Conservation (phyloP, 495 filamentous ascomycete genomes). For the Penicillium psychrofluorescens region DNA sequence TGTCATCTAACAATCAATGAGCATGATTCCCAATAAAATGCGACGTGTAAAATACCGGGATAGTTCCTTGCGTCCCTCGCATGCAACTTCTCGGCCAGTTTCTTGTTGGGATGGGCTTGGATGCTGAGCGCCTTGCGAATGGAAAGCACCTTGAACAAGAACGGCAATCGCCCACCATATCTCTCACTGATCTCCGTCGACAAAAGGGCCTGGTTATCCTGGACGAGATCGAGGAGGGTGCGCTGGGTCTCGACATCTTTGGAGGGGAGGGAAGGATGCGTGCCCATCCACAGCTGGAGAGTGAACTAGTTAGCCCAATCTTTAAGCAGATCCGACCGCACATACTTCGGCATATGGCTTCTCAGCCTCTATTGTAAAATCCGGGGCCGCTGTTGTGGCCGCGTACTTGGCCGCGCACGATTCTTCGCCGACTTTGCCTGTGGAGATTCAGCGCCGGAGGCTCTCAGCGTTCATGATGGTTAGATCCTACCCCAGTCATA, state of each 20-base stretch:
- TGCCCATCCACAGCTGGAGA: slow-evolving; percentile 93
- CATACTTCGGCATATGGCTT: slow-evolving; percentile 76
- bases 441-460: slow-evolving; percentile 22
- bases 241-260: slow-evolving; percentile 80
- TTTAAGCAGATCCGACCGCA: too few species aligned
- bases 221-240: slow-evolving; percentile 80
- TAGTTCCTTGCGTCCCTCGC: slow-evolving; percentile 86
- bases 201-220: slow-evolving; percentile 79
- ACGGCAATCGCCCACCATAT: slow-evolving; percentile 78
- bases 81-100: slow-evolving; percentile 85
- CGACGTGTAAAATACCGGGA: slow-evolving; percentile 45
- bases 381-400: slow-evolving; percentile 60
- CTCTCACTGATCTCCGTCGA: slow-evolving; percentile 59
- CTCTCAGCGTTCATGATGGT: slow-evolving; percentile 5
- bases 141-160: slow-evolving; percentile 95
- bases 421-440: slow-evolving; percentile 65
- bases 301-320: slow-evolving; percentile 10
- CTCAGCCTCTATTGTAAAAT: slow-evolving; percentile 70
- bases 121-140: slow-evolving; percentile 93
- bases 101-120: slow-evolving; percentile 97
- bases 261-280: slow-evolving; percentile 90
- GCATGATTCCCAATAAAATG: background rate
- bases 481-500: slow-evolving; percentile 82
- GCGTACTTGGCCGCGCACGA: slow-evolving; percentile 72
- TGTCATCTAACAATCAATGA: slow-evolving; percentile 59